Evolutionary conservation across 768 basidiomycete genomes (phyloP), one percentile per base, ranked within the genome.

Genomic region (Tephrocybe rancida): DNA sequence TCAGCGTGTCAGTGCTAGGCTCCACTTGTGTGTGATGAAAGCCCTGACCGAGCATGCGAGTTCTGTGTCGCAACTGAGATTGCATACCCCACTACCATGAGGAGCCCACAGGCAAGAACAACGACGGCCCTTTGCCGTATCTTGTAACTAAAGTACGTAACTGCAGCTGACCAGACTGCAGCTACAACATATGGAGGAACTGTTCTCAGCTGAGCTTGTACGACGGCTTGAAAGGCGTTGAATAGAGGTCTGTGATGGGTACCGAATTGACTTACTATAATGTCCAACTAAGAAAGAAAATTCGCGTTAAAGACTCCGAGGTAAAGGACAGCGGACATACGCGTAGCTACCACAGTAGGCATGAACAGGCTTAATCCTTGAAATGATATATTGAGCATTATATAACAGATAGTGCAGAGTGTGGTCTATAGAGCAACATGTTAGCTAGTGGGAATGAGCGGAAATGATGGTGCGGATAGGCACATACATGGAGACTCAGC

Each of bases 141-240:
- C n/a, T 71, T 70, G 48, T 69, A 74, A 47, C 73, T 72, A 22
- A 61, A 50, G 57, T 72, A 79, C 13, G 71, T 63, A 25, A 57
- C 61, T 19, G 65, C 30, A 21, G 79, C 45, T 1, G 76, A 68
- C 73, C 77, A 79, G 29, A 74, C 67, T 4, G 66, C 72, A 16
- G 70, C 73, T 3, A 72, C 72, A n/a, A 75, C 52, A 50, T 75
- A 80, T 3, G 77, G 76, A 0, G 78, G 78, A 1, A 81, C 79
- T n/a, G 78, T 79, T 3, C 76, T 72, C 11, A 81, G 69, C 54
- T 81, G 78, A 1, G 74, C 69, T 58, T 79, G 66, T 11, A 81
- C 72, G 7, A 71, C 70, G 38, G 74, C 76, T 80, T 9, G 44
- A 14, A 21, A n/a, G 29, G 5, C 44, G 5, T 44, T 61, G 26